Percentiles rank a stretch among this genome's conserved stretches.
Conservation (phyloP, 2,329 filamentous ascomycete genomes). For the Monilinia fructicola region DNA sequence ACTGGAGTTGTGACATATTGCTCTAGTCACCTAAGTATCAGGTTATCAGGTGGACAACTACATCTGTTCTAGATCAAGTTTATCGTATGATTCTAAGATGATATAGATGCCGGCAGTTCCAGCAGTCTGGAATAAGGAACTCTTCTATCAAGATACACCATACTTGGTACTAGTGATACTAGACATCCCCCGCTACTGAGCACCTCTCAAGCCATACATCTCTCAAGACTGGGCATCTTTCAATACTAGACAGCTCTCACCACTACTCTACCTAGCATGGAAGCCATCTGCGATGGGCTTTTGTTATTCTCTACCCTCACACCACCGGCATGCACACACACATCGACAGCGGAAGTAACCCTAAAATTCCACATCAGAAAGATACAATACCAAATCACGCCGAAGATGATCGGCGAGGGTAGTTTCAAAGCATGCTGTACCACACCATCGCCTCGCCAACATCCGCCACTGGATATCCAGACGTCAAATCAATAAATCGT, state of each 20-base stretch:
- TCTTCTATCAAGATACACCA: background rate
- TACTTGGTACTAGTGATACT: no score
- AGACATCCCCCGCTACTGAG: no score
- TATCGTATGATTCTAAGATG: background rate
- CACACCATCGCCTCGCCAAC: background rate
- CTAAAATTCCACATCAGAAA: background rate
- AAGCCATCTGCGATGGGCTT: background rate
- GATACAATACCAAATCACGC: background rate
- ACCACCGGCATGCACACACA: background rate
- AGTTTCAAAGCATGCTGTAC: conserved; percentile 1
- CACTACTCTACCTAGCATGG: background rate
- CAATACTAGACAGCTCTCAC: background rate
- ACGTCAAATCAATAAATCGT: background rate
- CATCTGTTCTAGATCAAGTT: background rate
- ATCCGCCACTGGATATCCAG: background rate
- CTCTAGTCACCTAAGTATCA: background rate
- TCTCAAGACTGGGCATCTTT: no score
- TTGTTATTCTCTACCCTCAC: background rate
- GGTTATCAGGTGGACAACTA: background rate
- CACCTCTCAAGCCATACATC: no score
- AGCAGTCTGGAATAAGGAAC: background rate
- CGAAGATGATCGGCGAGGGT: conserved; percentile 4
- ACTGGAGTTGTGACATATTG: conserved; percentile 7
- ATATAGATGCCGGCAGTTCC: background rate
- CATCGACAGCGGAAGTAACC: conserved; percentile 1